These are phyloP conservation scores for Marasmius fiardii DNA, from an alignment of 1,284 basidiomycete species.

Conservation along the genomic window DNA sequence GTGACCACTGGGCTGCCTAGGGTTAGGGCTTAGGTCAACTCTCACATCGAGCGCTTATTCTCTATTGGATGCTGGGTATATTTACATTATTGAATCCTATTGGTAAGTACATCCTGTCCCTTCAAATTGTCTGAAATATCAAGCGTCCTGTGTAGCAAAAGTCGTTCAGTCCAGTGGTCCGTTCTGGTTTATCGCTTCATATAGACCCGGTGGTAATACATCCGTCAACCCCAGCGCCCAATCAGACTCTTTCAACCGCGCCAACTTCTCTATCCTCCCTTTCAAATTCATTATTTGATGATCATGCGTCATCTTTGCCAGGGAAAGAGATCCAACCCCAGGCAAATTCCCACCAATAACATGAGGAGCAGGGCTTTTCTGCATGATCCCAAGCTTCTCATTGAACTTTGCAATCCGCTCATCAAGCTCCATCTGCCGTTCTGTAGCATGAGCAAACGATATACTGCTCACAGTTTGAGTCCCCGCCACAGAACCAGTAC, in stretches of 20 bases:
- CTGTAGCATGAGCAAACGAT: slow-evolving; percentile 9
- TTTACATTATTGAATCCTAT: too few species aligned
- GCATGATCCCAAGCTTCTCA: slow-evolving; percentile 5
- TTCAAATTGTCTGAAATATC: too few species aligned
- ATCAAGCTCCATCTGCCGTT: slow-evolving; percentile 14
- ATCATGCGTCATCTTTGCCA: slow-evolving; percentile 13
- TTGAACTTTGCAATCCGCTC: slow-evolving; percentile 11
- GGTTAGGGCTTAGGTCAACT: too few species aligned
- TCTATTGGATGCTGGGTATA: too few species aligned
- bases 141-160: too few species aligned
- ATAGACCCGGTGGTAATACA: not conserved
- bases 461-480: slow-evolving; percentile 10
- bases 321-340: slow-evolving; percentile 3
- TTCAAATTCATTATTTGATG: slow-evolving; percentile 9
- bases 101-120: too few species aligned
- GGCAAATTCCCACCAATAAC: not conserved
- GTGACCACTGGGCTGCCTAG: not conserved
- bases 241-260: not conserved
- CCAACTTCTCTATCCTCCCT: not conserved
- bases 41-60: too few species aligned
- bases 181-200: too few species aligned
- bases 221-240: not conserved
- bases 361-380: not conserved
- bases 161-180: too few species aligned
- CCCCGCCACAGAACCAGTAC: slow-evolving; percentile 1